A percentile compares a stretch with the other conserved stretches of the same genome.
Conservation (phyloP, 108 stramenopile species). For the Nannochloropsis oceanica region DNA sequence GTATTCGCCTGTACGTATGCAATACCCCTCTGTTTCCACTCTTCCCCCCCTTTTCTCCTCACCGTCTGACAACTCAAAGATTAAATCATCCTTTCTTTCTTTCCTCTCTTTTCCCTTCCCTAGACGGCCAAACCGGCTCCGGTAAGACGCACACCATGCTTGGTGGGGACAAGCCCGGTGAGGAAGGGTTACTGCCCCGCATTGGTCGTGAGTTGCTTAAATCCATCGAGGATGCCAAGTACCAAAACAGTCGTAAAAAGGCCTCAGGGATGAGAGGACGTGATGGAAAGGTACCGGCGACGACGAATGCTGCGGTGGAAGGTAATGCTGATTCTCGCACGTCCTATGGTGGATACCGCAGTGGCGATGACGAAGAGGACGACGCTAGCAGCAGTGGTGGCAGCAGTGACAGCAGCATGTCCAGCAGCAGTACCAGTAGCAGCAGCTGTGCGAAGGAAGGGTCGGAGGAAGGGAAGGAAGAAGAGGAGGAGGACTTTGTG, state of each 20-base stretch:
- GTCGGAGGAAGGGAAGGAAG: neutral
- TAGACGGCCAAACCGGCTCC: slow-evolving; percentile 11
- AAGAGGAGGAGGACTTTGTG: neutral
- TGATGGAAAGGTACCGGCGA: too few species aligned
- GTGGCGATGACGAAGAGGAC: neutral
- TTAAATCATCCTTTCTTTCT: too few species aligned
- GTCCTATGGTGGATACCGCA: neutral
- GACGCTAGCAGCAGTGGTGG: neutral
- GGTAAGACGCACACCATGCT: slow-evolving; percentile 30
- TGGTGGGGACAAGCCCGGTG: neutral
- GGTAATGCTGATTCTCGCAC: neutral
- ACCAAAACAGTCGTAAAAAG: neutral
- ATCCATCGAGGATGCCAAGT: neutral
- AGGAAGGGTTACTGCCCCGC: slow-evolving; percentile 13
- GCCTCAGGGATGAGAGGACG: too few species aligned
- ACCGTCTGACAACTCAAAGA: too few species aligned
- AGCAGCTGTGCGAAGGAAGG: neutral
- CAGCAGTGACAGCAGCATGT: neutral
- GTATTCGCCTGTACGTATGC: slow-evolving; percentile 6
- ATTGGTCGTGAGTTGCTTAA: slow-evolving; percentile 2
- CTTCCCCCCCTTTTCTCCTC: too few species aligned
- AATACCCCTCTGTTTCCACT: too few species aligned
- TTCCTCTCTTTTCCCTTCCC: too few species aligned
- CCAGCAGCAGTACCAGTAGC: neutral
- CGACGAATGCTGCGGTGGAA: neutral